A percentile compares a stretch with the other conserved stretches of the same genome.
Conservation (phyloP, 768 basidiomycete species). For the Boletus insuetus region DNA sequence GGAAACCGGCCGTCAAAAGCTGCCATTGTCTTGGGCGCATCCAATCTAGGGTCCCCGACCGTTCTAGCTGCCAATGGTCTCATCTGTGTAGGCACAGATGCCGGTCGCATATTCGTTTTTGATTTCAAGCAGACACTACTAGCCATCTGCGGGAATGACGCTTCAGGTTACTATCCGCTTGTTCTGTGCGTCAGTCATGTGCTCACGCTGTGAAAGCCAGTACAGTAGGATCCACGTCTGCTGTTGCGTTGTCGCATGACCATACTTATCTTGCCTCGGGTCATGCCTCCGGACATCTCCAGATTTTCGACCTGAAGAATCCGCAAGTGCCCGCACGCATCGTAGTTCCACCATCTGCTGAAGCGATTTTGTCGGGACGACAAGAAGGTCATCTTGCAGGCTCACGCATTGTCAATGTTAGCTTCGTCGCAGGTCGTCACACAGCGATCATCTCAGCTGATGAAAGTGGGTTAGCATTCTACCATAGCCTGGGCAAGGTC, state of each 20-base stretch:
- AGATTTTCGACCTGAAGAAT: slow-evolving; percentile 77
- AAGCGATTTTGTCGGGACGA: slow-evolving; percentile 69
- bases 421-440: slow-evolving; percentile 88
- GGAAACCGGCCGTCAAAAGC: slow-evolving; percentile 53
- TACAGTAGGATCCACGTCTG: slow-evolving; percentile 74
- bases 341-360: slow-evolving; percentile 65
- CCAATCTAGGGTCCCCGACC: slow-evolving; percentile 64
- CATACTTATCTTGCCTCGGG: slow-evolving; percentile 92
- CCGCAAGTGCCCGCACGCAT: slow-evolving; percentile 66
- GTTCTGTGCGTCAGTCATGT: slow-evolving; percentile 10
- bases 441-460: slow-evolving; percentile 92
- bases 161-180: slow-evolving; percentile 47
- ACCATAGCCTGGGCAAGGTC: slow-evolving; percentile 91
- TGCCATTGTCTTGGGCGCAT: slow-evolving; percentile 57
- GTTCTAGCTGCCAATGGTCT: slow-evolving; percentile 83
- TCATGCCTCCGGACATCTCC: slow-evolving; percentile 79
- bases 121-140: slow-evolving; percentile 87
- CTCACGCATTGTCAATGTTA: slow-evolving; percentile 75
- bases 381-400: slow-evolving; percentile 85
- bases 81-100: slow-evolving; percentile 84
- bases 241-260: slow-evolving; percentile 87
- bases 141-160: slow-evolving; percentile 72
- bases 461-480: slow-evolving; percentile 89
- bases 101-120: slow-evolving; percentile 77
- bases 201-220: slow-evolving; percentile 44